phyloP scores from a whole-genome alignment of 805 yeast genomes.

The Myxozyma vanderwaltii region DNA sequence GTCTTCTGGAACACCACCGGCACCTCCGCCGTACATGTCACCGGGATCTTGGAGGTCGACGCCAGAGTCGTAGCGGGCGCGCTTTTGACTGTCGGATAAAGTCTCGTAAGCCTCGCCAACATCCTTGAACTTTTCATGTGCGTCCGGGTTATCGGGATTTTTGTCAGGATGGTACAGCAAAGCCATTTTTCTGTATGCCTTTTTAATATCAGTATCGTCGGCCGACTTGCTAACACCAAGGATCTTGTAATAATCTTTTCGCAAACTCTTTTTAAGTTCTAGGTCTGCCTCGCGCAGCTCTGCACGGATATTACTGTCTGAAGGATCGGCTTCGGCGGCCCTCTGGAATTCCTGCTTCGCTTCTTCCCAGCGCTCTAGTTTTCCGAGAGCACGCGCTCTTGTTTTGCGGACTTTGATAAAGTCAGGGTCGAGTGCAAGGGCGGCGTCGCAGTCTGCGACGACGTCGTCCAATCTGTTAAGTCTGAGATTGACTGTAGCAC shows the following conservation, averaged over 20 bases:
- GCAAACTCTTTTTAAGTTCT: slow-evolving; percentile 45
- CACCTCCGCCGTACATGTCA: slow-evolving; percentile 64
- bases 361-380: slow-evolving; percentile 47
- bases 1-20: slow-evolving; percentile 40
- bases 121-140: slow-evolving; percentile 95
- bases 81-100: slow-evolving; percentile 81
- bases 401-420: slow-evolving; percentile 62
- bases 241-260: slow-evolving; percentile 62
- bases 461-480: slow-evolving; percentile 79
- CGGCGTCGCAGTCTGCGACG: slow-evolving; percentile 67
- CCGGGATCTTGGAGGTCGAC: slow-evolving; percentile 63
- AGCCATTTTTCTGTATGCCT: slow-evolving; percentile 76
- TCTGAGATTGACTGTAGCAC: slow-evolving; percentile 84
- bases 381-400: slow-evolving; percentile 46
- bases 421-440: slow-evolving; percentile 66
- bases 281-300: slow-evolving; percentile 49
- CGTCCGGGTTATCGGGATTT: slow-evolving; percentile 74
- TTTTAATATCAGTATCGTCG: slow-evolving; percentile 61
- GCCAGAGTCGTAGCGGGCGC: slow-evolving; percentile 83
- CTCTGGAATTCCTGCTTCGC: slow-evolving; percentile 43
- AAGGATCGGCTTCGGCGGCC: slow-evolving; percentile 44
- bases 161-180: slow-evolving; percentile 83
- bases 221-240: slow-evolving; percentile 59
- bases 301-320: slow-evolving; percentile 42
- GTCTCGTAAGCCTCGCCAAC: slow-evolving; percentile 86